Conservation (phyloP, 2,329 filamentous ascomycete species). For the Trichoderma hamatum region DNA sequence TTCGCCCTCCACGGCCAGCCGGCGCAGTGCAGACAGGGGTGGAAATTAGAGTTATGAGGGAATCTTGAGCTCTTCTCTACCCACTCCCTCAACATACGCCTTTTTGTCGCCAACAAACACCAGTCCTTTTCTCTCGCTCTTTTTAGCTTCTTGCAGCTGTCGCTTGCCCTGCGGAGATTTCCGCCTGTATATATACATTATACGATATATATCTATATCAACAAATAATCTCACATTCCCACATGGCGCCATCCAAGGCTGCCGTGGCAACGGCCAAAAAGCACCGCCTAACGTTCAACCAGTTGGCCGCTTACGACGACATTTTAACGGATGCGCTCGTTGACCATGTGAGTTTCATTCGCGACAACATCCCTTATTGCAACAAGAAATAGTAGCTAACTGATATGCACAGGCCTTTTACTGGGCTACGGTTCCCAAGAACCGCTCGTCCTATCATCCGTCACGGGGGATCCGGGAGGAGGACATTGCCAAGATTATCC, state of each 20-base stretch:
- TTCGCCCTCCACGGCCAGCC: background rate
- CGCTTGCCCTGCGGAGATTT: background rate
- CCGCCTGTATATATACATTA: background rate
- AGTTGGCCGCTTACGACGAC: constrained; percentile 92
- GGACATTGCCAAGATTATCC: constrained; percentile 63
- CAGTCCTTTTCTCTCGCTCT: background rate
- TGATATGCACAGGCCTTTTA: constrained; percentile 73
- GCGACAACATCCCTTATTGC: background rate
- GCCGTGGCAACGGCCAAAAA: constrained; percentile 52
- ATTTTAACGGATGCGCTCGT: constrained; percentile 92
- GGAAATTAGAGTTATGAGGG: constrained; percentile 23
- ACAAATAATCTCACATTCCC: background rate
- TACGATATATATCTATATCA: background rate
- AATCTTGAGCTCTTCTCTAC: constrained; percentile 21
- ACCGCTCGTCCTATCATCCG: constrained; percentile 81
- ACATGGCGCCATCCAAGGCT: constrained; percentile 44
- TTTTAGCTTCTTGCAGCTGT: background rate
- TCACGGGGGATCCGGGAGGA: constrained; percentile 75
- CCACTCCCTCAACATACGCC: constrained; percentile 20
- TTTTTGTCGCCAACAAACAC: background rate
- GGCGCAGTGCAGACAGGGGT: constrained; percentile 8
- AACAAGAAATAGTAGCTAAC: background rate
- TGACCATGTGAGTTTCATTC: constrained; percentile 73
- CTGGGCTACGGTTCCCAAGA: constrained; percentile 96
- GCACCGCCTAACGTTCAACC: constrained; percentile 79